phyloP scores from a whole-genome alignment of 495 filamentous ascomycete genomes.

The Cairneyella variabilis region DNA sequence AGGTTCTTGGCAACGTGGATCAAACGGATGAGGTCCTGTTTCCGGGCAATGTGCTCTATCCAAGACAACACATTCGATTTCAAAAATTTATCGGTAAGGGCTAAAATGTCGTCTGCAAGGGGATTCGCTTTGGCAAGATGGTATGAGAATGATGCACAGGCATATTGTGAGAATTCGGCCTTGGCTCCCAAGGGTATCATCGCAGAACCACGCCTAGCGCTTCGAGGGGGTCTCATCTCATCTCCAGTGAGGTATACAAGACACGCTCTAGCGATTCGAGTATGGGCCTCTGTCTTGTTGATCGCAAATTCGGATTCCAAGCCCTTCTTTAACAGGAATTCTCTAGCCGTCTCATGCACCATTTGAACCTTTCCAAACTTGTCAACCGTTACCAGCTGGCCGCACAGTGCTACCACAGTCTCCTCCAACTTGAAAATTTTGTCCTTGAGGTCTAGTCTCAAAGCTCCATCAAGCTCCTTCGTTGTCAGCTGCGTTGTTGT shows the following conservation, averaged over 20 bases:
- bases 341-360: conserved; percentile 38
- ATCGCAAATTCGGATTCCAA: conserved; percentile 30
- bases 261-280: conserved; percentile 27
- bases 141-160: conserved; percentile 28
- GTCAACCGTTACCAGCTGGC: conserved; percentile 38
- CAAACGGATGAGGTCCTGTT: conserved; percentile 25
- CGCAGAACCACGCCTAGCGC: not conserved
- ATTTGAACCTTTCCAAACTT: conserved; percentile 28
- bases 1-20: conserved; percentile 30
- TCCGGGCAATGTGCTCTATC: conserved; percentile 34
- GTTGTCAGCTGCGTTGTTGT: conserved; percentile 7
- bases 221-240: conserved; percentile 27
- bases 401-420: conserved; percentile 24
- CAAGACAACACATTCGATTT: conserved; percentile 32
- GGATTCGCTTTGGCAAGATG: conserved; percentile 27
- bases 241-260: conserved; percentile 27
- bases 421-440: conserved; percentile 6
- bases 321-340: conserved; percentile 22
- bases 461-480: conserved; percentile 8
- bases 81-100: conserved; percentile 28
- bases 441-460: conserved; percentile 14
- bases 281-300: conserved; percentile 24
- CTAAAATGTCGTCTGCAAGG: conserved; percentile 9
- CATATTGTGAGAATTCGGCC: conserved; percentile 16
- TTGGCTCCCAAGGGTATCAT: not conserved